Percentiles rank a stretch among this genome's conserved stretches.
Evolutionary conservation across 179 eudicot species (phyloP).

Genomic region (Heliamphora pulchella): DNA sequence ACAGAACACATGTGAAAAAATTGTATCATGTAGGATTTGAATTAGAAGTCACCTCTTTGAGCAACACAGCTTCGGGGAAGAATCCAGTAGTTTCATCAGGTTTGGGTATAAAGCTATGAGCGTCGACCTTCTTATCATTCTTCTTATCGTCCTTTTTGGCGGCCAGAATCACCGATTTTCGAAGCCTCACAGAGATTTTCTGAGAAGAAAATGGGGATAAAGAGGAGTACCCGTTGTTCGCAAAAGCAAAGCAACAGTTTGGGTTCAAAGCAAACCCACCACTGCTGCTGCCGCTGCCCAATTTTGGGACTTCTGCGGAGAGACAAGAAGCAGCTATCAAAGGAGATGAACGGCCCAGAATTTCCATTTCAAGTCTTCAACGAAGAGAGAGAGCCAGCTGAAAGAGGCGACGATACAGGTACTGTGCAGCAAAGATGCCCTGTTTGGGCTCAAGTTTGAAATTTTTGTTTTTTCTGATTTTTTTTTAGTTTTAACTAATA

Average conservation of each 20-base stretch:
- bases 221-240: slow-evolving; percentile 32
- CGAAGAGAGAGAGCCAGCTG: not conserved
- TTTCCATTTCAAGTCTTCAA: slow-evolving; percentile 2
- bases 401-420: not conserved
- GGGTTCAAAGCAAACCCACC: slow-evolving; percentile 12
- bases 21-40: not conserved
- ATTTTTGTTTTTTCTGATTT: too few relatives aligned
- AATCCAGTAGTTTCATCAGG: slow-evolving; percentile 79
- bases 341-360: not conserved
- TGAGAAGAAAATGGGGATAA: slow-evolving; percentile 19
- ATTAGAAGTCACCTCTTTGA: slow-evolving; percentile 45
- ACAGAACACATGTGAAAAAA: not conserved
- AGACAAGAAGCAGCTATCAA: not conserved
- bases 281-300: not conserved
- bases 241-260: slow-evolving; percentile 17
- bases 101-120: slow-evolving; percentile 59
- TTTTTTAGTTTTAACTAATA: too few relatives aligned
- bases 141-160: slow-evolving; percentile 41
- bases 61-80: slow-evolving; percentile 85
- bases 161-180: slow-evolving; percentile 32
- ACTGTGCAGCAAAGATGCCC: too few relatives aligned
- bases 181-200: slow-evolving; percentile 21
- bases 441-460: too few relatives aligned
- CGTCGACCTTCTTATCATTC: slow-evolving; percentile 36
- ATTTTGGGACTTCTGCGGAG: not conserved